A percentile compares a stretch with the other conserved stretches of the same genome.
Conservation (phyloP, 176 grass and related monocot genomes). For the Typha latifolia region DNA sequence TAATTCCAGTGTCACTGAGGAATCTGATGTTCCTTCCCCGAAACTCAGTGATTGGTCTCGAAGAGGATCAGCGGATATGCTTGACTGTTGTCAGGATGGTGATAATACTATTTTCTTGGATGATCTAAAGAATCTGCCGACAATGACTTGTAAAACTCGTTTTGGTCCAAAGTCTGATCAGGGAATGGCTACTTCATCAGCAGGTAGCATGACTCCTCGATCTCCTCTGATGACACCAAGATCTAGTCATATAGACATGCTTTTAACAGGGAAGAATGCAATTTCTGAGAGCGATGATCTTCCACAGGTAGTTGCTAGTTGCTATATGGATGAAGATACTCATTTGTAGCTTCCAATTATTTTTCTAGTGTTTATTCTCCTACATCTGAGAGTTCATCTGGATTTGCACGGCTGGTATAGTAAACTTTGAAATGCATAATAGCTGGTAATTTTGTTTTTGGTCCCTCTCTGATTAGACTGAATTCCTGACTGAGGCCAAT, state of each 20-base stretch:
- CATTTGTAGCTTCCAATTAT: neutral
- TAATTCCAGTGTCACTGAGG: constrained; percentile 79
- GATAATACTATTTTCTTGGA: constrained; percentile 76
- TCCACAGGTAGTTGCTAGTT: constrained; percentile 41
- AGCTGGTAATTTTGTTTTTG: no score
- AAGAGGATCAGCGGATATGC: constrained; percentile 77
- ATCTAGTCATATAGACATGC: constrained; percentile 80
- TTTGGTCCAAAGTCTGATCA: constrained; percentile 94
- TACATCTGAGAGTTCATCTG: neutral
- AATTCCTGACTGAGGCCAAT: no score
- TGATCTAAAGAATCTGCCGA: constrained; percentile 76
- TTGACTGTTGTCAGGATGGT: constrained; percentile 79
- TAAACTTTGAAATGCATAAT: no score
- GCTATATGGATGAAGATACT: neutral
- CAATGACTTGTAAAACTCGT: constrained; percentile 93
- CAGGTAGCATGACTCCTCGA: constrained; percentile 91
- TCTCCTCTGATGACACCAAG: constrained; percentile 87
- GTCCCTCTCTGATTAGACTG: no score
- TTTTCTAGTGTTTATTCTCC: neutral
- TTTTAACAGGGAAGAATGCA: constrained; percentile 66
- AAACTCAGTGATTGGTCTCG: constrained; percentile 83
- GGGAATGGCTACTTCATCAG: constrained; percentile 88
- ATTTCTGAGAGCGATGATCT: constrained; percentile 76
- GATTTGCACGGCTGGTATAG: no score
- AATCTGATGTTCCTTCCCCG: constrained; percentile 79